phyloP scores from a whole-genome alignment of 202 grass and related monocot genomes.

The Alloteropsis angusta region DNA sequence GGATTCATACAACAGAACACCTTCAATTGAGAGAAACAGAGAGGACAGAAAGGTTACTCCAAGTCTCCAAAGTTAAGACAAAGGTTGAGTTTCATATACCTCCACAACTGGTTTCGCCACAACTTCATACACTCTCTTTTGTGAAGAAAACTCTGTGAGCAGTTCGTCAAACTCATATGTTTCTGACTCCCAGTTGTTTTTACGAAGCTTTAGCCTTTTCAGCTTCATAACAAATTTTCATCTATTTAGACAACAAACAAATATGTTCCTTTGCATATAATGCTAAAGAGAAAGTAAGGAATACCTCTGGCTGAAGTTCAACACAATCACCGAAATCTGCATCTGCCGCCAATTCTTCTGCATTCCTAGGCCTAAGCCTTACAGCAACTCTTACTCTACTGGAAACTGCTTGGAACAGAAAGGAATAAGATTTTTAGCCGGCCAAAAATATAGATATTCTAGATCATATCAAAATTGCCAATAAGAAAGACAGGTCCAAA shows the following conservation, averaged over 20 bases:
- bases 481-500: background rate
- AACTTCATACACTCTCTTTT: conserved; percentile 99
- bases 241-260: conserved; percentile 12
- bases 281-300: background rate
- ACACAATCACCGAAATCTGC: conserved; percentile 98
- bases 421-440: background rate
- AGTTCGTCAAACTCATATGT: conserved; percentile 97
- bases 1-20: background rate
- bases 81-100: conserved; percentile 46
- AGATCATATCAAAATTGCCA: background rate
- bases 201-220: conserved; percentile 98
- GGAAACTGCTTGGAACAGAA: conserved; percentile 50
- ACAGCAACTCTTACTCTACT: conserved; percentile 95
- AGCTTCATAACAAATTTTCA: conserved; percentile 47
- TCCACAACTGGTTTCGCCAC: conserved; percentile 98
- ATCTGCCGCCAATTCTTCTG: conserved; percentile 77
- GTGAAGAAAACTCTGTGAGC: conserved; percentile 95
- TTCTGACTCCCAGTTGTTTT: conserved; percentile 99
- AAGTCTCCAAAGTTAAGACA: conserved; percentile 1
- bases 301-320: conserved; percentile 96
- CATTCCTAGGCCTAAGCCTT: conserved; percentile 88
- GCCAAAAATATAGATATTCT: background rate
- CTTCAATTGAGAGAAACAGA: background rate
- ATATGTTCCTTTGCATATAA: background rate
- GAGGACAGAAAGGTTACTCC: background rate